Percentiles rank a stretch among this genome's conserved stretches.
phyloP scores from a whole-genome alignment of 345 rosid genomes.

The Hibiscus mutabilis region DNA sequence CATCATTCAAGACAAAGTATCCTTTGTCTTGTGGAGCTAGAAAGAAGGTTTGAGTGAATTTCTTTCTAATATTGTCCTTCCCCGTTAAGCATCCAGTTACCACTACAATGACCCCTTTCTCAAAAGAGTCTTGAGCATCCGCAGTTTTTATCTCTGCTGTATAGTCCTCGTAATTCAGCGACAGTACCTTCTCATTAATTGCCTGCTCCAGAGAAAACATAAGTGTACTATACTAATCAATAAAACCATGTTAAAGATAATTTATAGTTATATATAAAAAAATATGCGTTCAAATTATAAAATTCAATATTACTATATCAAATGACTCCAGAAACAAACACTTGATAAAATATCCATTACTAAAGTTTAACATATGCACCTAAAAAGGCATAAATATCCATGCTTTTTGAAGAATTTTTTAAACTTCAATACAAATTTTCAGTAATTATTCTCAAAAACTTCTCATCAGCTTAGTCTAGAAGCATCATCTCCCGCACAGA shows the following conservation, averaged over 20 bases:
- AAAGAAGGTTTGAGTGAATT: slow-evolving; percentile 64
- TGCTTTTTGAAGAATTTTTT: not conserved
- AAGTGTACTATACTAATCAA: not conserved
- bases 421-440: not conserved
- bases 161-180: slow-evolving; percentile 39
- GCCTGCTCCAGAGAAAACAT: slow-evolving; percentile 26
- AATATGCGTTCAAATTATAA: not conserved
- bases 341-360: not conserved
- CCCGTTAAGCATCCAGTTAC: slow-evolving; percentile 66
- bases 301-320: not conserved
- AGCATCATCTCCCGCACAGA: not conserved
- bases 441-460: not conserved
- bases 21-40: slow-evolving; percentile 74
- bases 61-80: slow-evolving; percentile 49
- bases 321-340: slow-evolving; percentile 2
- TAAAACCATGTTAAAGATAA: slow-evolving; percentile 3
- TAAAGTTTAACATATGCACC: not conserved
- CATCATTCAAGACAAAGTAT: slow-evolving; percentile 67
- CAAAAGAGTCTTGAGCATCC: slow-evolving; percentile 56
- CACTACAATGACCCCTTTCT: slow-evolving; percentile 57
- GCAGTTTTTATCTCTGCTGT: slow-evolving; percentile 59
- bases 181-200: slow-evolving; percentile 39
- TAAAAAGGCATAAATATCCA: not conserved
- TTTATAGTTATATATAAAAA: not conserved
- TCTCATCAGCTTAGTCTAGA: not conserved